Evolutionary conservation across 2,329 filamentous ascomycete species (phyloP).

Genomic region (Apiospora marii): DNA sequence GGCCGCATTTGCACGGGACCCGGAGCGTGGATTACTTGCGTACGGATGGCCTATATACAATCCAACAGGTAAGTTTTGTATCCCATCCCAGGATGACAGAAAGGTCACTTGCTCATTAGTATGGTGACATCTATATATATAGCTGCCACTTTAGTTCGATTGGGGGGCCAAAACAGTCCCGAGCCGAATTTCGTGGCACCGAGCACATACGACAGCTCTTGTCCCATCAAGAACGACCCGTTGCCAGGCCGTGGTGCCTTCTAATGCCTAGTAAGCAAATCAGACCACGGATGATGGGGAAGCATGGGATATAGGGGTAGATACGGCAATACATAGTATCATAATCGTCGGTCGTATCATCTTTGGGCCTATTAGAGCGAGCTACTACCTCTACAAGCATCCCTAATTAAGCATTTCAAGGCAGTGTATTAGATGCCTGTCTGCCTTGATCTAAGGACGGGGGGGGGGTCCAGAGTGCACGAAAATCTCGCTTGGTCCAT

Average conservation of each 20-base stretch:
- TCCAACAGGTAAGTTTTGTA: background rate
- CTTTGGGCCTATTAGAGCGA: background rate
- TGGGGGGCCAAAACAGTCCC: background rate
- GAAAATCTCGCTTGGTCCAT: too few species aligned
- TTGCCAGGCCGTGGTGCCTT: constrained; percentile 9
- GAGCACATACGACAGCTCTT: background rate
- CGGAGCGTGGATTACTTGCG: background rate
- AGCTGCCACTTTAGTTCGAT: background rate
- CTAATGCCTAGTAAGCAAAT: background rate
- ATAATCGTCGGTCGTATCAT: background rate
- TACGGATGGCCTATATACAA: constrained; percentile 22
- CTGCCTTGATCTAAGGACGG: background rate
- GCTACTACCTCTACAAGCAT: background rate
- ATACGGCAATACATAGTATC: background rate
- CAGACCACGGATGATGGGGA: background rate
- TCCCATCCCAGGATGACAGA: rapidly evolving
- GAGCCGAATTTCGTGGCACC: constrained; percentile 6
- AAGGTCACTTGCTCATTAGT: background rate
- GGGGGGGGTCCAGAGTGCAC: too few species aligned
- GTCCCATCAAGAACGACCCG: constrained; percentile 1
- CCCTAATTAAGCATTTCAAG: background rate
- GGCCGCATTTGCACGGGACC: constrained; percentile 27
- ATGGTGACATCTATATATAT: background rate
- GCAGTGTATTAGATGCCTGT: background rate
- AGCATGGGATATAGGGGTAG: background rate